Percentiles rank a stretch among this genome's conserved stretches.
phyloP scores from a whole-genome alignment of 129 eudicot genomes.

The Escallonia herrerae region DNA sequence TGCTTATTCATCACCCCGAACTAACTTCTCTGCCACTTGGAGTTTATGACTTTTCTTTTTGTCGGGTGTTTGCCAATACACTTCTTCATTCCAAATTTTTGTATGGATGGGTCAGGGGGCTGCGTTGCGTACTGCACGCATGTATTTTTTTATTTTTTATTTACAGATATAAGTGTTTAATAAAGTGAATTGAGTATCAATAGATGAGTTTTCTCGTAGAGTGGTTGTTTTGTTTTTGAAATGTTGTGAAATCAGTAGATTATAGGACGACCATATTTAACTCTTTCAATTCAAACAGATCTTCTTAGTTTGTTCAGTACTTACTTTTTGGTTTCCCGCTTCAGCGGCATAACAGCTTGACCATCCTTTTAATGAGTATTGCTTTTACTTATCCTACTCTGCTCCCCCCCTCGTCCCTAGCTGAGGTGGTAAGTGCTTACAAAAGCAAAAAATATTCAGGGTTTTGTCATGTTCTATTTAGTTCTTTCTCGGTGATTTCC shows the following conservation, averaged over 20 bases:
- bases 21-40: constrained; percentile 4
- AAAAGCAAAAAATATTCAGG: too few species aligned
- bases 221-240: constrained; percentile 2
- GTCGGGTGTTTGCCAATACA: neutral
- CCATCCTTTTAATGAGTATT: too few species aligned
- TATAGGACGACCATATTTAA: neutral
- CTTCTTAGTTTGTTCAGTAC: neutral
- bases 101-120: neutral
- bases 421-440: too few species aligned
- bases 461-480: too few species aligned
- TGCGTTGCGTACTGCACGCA: constrained; percentile 1
- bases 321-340: neutral
- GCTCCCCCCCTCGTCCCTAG: too few species aligned
- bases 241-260: neutral
- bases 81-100: constrained; percentile 1
- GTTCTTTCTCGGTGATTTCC: too few species aligned
- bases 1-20: neutral
- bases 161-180: neutral
- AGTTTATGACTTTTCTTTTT: neutral
- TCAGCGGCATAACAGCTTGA: neutral
- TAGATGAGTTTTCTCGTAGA: neutral
- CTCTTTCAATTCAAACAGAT: too few species aligned
- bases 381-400: too few species aligned
- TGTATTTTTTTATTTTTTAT: constrained; percentile 3
- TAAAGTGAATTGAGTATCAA: constrained; percentile 4